Conservation (phyloP, 2,329 filamentous ascomycete species). For the Fusarium avenaceum region DNA sequence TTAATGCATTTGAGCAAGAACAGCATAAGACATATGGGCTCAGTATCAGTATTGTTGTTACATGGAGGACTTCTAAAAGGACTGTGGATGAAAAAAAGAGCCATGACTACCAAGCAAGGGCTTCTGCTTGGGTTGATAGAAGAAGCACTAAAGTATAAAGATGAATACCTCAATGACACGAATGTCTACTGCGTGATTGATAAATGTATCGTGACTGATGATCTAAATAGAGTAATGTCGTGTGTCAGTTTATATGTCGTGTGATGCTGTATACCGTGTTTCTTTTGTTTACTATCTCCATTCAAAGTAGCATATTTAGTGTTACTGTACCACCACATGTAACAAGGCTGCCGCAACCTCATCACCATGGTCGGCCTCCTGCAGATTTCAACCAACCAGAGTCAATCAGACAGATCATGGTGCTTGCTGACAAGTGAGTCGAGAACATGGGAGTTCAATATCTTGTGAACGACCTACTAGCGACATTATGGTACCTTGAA, state of each 20-base stretch:
- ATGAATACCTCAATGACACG: slow-evolving; percentile 28
- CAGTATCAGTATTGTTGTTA: slow-evolving; percentile 32
- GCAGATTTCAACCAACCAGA: slow-evolving; percentile 23
- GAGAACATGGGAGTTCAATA: background rate
- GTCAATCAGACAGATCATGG: background rate
- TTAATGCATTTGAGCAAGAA: slow-evolving; percentile 37
- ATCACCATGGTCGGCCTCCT: slow-evolving; percentile 36
- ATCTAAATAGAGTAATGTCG: background rate
- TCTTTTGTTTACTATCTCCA: background rate
- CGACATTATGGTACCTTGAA: background rate
- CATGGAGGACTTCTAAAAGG: slow-evolving; percentile 39
- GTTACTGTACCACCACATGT: background rate
- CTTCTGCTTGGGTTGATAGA: slow-evolving; percentile 44
- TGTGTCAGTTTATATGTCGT: no score
- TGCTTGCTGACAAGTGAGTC: background rate
- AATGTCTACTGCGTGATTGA: background rate
- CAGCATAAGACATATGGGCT: slow-evolving; percentile 26
- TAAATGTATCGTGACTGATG: background rate
- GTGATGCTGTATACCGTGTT: no score
- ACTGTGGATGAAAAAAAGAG: slow-evolving; percentile 32
- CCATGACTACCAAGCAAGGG: slow-evolving; percentile 29
- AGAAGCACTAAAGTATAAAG: slow-evolving; percentile 45
- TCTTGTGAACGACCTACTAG: no score
- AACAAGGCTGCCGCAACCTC: background rate
- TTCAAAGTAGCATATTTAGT: background rate